Base-by-base conservation (phyloP, 2,329 filamentous ascomycete genomes). In the Metarhizium robertsii region DNA sequence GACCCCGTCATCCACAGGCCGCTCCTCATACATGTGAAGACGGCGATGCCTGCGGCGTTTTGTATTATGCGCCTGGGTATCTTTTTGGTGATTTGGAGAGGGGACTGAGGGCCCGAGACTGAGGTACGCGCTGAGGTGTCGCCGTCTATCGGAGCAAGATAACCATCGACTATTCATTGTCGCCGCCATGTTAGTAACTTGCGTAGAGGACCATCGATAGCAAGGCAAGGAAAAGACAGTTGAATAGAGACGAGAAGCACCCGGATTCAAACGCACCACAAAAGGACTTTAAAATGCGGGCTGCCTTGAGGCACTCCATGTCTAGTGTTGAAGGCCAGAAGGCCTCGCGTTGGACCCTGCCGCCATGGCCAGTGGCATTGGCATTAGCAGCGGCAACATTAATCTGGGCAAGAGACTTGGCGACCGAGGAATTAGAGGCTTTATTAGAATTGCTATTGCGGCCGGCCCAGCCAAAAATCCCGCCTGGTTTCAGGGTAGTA, bases 1-100 rank as follows among this genome's bases (percentile, higher is more conserved):
- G 91, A 92, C 49, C 92, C 92, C 49, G 89, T 92, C 62, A 95
- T 79, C 88, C 92, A 96, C 36, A 96, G 75, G 13, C 92, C 92
- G 14, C 90, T 92, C 57, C 92, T 86, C 90, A 96, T 95, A 34
- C 90, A 95, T 1, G 92, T 96, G 74, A 96, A 96, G 62, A 97
- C 89, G 54, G 90, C 92, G 56, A 97, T 80, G 11, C 90, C 92
- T 62, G 92, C 90, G 32, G 92, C 91, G 72, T 94, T 89, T 66
- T 88, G 84, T 62, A 97, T 90, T 56, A 96, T 90, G 65, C 86
- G 81, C 56, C 85, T 76, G 0, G 92, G 92, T 32, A 97, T 96
- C 73, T 91, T 94, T 72, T 92, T 90, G 53, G 78, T 71, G 18
- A 89, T 66, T 50, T 69, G 81, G 75, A 60, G 75, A 54, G 76